Percentiles rank a stretch among this genome's conserved stretches.
Conservation (phyloP, 2,329 filamentous ascomycete genomes). For the Calonectria pseudoreteaudii region DNA sequence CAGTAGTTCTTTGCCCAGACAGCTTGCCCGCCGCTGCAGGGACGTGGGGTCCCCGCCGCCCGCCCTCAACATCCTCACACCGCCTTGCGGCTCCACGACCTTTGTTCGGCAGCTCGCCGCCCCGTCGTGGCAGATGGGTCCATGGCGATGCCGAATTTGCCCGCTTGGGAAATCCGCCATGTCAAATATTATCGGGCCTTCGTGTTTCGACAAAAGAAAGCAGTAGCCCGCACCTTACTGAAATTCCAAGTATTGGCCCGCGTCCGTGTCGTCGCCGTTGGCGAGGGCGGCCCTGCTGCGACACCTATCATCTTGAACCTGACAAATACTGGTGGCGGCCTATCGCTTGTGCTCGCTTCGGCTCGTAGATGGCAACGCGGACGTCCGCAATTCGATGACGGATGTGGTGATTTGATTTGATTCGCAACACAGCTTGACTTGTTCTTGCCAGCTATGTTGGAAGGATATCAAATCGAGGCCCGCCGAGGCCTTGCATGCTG, state of each 20-base stretch:
- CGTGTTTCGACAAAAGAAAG: conserved; percentile 23
- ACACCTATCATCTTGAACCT: conserved; percentile 48
- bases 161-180: conserved; percentile 32
- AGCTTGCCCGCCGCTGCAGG: conserved; percentile 21
- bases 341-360: conserved; percentile 7
- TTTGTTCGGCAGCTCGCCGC: conserved; percentile 10
- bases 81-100: conserved; percentile 38
- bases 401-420: conserved; percentile 2
- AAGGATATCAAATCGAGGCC: background rate
- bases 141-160: conserved; percentile 31
- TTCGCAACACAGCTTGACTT: background rate
- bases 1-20: conserved; percentile 11
- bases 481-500: background rate
- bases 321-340: conserved; percentile 8
- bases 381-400: background rate
- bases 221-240: conserved; percentile 49
- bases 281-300: conserved; percentile 49
- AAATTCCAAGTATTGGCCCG: conserved; percentile 56
- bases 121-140: conserved; percentile 22
- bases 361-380: background rate
- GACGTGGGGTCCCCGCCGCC: conserved; percentile 34
- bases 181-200: background rate
- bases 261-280: conserved; percentile 45
- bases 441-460: background rate
- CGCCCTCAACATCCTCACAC: conserved; percentile 36